These are phyloP conservation scores for Tremella yokohamensis DNA, from an alignment of 768 basidiomycete genomes.

Conservation along the genomic window DNA sequence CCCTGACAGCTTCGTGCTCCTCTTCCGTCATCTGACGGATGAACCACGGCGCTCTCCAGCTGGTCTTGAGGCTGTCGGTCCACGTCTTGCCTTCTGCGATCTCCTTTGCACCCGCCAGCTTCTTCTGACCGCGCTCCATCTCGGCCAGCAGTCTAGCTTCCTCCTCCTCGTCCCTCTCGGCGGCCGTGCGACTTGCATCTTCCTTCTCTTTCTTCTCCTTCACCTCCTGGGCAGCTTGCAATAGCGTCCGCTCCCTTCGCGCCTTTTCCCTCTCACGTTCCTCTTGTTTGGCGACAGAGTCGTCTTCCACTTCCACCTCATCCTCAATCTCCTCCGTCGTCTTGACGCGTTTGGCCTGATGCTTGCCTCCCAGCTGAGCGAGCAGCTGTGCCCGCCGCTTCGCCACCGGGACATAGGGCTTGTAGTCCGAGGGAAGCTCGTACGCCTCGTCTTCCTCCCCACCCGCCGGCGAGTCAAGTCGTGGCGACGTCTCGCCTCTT, in stretches of 20 bases:
- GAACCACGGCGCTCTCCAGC: slow-evolving; percentile 84
- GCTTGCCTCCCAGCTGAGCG: slow-evolving; percentile 60
- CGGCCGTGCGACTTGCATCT: slow-evolving; percentile 82
- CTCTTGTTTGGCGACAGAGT: slow-evolving; percentile 72
- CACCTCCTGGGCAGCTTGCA: slow-evolving; percentile 93
- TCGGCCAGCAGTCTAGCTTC: slow-evolving; percentile 90
- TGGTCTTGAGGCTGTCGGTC: slow-evolving; percentile 77
- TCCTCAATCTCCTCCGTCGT: slow-evolving; percentile 56
- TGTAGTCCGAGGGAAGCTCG: slow-evolving; percentile 56
- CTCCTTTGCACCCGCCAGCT: slow-evolving; percentile 87
- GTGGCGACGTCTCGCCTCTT: slow-evolving; percentile 2
- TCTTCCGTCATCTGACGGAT: slow-evolving; percentile 68
- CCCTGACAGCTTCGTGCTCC: slow-evolving; percentile 70
- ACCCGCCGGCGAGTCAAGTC: neutral
- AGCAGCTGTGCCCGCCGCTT: slow-evolving; percentile 78
- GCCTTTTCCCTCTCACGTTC: slow-evolving; percentile 69
- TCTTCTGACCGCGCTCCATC: slow-evolving; percentile 76
- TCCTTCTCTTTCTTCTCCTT: slow-evolving; percentile 76
- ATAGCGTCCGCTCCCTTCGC: slow-evolving; percentile 77
- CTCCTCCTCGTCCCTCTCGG: slow-evolving; percentile 78
- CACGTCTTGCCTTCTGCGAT: slow-evolving; percentile 89
- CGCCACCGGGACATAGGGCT: slow-evolving; percentile 81
- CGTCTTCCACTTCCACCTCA: slow-evolving; percentile 58
- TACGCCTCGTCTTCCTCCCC: slow-evolving; percentile 17
- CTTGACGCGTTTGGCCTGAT: slow-evolving; percentile 57